Evolutionary conservation across 1,139 yeast species (phyloP), one percentile per base, ranked within the genome.

Genomic region (Candida frijolesensis): DNA sequence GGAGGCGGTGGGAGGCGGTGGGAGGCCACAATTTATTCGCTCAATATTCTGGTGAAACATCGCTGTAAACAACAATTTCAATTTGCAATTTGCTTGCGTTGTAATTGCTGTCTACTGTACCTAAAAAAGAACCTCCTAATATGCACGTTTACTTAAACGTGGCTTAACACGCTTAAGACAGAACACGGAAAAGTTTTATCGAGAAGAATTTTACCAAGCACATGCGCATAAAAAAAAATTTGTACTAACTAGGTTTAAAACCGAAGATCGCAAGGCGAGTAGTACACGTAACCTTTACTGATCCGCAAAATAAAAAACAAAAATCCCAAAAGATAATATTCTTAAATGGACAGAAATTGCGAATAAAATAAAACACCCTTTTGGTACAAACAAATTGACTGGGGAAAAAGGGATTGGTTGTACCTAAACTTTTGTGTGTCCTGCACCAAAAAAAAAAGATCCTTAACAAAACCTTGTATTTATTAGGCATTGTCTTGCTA

Each of bases 201-300:
- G 42, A 22, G 27, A 37, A 37, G 41, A 38, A 38, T 38, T 19
- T 38, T 38, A 38, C n/a, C 4, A 37, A 9, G 29, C 41, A 37
- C 27, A 38, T 38, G 30, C 42, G 15, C 15, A n/a, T 12, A 38
- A 22, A 37, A 18, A 19, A 37, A 22, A 22, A 22, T 19, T 22
- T 12, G 18, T 11, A 14, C 16, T 29, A 38, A 38, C 32, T 25
- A 25, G 2, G 29, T 25, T 9, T 25, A 38, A 38, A 38, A 38
- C 22, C 29, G 30, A 38, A 19, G 22, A 38, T 38, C 29, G 5
- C 9, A 22, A 15, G 40, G 42, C 42, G 22, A 38, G 42, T n/a
- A 6, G n/a, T 27, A 38, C 42, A 38, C 42, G 42, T 34, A 34
- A n/a, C 15, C 11, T 11, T 34, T 16, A 19, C 19, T 34, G 37